A percentile compares a stretch with the other conserved stretches of the same genome.
Conservation (phyloP, 2,329 filamentous ascomycete genomes). For the Pseudocercospora macadamiae region DNA sequence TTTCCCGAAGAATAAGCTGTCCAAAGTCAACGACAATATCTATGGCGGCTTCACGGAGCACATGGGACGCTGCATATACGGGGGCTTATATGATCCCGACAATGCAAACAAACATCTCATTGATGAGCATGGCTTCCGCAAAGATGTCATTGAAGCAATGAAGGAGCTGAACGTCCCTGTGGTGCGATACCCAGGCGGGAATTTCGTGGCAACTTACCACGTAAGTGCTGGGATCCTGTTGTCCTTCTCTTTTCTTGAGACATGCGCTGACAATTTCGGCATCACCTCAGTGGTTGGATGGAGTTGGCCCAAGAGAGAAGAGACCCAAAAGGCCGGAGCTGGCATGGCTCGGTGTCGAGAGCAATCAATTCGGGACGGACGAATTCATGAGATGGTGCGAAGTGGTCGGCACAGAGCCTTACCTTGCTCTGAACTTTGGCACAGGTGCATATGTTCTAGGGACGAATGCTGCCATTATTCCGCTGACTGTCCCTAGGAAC, state of each 20-base stretch:
- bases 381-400: constrained; percentile 85
- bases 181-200: constrained; percentile 79
- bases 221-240: background rate
- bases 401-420: constrained; percentile 73
- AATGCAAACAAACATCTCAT: constrained; percentile 64
- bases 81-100: constrained; percentile 78
- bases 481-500: constrained; percentile 39
- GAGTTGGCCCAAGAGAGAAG: constrained; percentile 72
- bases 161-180: constrained; percentile 76
- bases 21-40: constrained; percentile 76
- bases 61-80: constrained; percentile 88
- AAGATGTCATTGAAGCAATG: constrained; percentile 74
- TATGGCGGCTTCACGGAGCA: constrained; percentile 90
- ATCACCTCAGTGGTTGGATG: constrained; percentile 67
- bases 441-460: constrained; percentile 56
- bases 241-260: background rate
- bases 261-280: background rate
- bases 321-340: constrained; percentile 70
- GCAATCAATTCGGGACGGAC: constrained; percentile 80
- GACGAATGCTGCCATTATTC: background rate
- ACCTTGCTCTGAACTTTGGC: constrained; percentile 79
- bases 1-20: constrained; percentile 65
- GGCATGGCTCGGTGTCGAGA: constrained; percentile 77
- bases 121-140: constrained; percentile 75
- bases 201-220: constrained; percentile 83